These are phyloP conservation scores for Endotrypanum monterogeii DNA, from an alignment of 208 protist genomes.

Conservation along the genomic window DNA sequence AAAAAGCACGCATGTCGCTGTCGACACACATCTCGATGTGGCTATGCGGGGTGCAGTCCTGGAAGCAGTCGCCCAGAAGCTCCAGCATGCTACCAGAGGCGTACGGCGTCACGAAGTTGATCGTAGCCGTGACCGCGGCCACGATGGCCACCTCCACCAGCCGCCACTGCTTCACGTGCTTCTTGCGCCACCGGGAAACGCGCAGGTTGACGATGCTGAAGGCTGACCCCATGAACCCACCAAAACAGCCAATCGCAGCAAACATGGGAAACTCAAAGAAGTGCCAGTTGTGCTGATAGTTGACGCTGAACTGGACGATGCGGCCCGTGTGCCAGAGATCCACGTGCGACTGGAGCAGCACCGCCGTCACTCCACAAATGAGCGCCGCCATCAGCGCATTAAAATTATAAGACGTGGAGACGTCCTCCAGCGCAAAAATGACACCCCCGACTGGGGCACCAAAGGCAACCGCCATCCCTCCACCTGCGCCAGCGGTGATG, in stretches of 20 bases:
- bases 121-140: constrained; percentile 48
- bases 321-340: constrained; percentile 74
- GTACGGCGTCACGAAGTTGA: constrained; percentile 78
- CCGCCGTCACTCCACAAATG: constrained; percentile 81
- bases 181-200: constrained; percentile 53
- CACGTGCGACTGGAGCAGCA: constrained; percentile 73
- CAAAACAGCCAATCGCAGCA: constrained; percentile 61
- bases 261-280: constrained; percentile 83
- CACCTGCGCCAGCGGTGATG: constrained; percentile 68
- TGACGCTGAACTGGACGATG: constrained; percentile 85
- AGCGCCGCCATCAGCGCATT: constrained; percentile 89
- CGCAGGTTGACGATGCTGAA: constrained; percentile 74
- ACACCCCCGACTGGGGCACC: constrained; percentile 78
- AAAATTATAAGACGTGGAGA: constrained; percentile 82
- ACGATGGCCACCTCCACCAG: constrained; percentile 64
- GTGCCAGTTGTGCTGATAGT: constrained; percentile 83
- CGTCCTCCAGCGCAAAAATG: constrained; percentile 83
- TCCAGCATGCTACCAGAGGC: constrained; percentile 59
- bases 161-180: constrained; percentile 64
- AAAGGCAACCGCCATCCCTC: constrained; percentile 80
- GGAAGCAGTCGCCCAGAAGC: constrained; percentile 70
- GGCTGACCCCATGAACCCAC: constrained; percentile 65
- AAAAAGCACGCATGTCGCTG: constrained; percentile 45
- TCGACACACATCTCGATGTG: constrained; percentile 56
- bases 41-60: constrained; percentile 66